phyloP scores from a whole-genome alignment of 192 early-diverging fungal genomes.

The Anaeromyces robustus region DNA sequence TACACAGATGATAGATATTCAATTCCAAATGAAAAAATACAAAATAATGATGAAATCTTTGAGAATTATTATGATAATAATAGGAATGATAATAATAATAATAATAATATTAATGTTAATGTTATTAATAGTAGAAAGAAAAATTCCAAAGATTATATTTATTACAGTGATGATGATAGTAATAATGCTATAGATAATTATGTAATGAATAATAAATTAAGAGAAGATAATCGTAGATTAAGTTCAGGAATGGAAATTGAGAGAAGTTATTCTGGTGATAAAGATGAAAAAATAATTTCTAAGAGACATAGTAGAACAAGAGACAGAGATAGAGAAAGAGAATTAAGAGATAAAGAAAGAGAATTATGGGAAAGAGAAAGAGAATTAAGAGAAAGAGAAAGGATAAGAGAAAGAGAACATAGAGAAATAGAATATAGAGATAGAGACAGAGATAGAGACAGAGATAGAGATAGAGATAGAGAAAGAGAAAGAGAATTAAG shows the following conservation, averaged over 20 bases:
- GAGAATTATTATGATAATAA: background rate
- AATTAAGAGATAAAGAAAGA: too few species aligned
- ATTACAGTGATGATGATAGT: background rate
- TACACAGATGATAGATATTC: background rate
- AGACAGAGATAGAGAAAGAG: background rate
- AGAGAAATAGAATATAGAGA: background rate
- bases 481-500: too few species aligned
- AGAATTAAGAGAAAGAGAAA: too few species aligned
- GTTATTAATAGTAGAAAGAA: background rate
- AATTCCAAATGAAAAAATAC: background rate
- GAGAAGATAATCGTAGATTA: background rate
- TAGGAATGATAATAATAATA: too few species aligned
- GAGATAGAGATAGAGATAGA: background rate
- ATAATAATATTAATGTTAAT: too few species aligned
- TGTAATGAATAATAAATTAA: background rate
- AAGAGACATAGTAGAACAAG: background rate
- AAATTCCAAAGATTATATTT: background rate
- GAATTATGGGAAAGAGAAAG: too few species aligned
- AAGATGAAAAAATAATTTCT: background rate
- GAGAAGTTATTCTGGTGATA: background rate
- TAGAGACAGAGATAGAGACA: background rate
- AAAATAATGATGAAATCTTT: background rate
- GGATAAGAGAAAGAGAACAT: too few species aligned
- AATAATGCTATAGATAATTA: background rate
- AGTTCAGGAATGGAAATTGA: background rate